Base-by-base conservation (phyloP, 148 eudicot genomes). In the Camellia lanceoleosa region DNA sequence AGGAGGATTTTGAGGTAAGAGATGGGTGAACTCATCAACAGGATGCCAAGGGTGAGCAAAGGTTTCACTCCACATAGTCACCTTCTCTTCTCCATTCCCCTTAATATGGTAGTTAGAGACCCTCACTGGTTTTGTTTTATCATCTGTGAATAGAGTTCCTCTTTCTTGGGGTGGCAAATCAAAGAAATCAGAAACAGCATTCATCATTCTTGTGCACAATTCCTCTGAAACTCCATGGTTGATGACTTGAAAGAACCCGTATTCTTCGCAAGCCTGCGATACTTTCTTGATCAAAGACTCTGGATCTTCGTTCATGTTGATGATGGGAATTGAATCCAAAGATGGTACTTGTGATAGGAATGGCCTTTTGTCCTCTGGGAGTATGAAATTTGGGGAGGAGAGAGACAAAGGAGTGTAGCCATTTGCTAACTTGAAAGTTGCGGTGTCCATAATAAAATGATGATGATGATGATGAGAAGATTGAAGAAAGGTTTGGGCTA, bases 161-260 rank as follows among this genome's bases (percentile, higher is more conserved):
- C 88, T 87, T n/a, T 84, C 85, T 54, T 82, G 80, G 5, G 78
- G 30, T 3, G 87, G 82, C 7, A 81, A 38, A 19, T 82, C 18
- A 51, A 89, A 85, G 61, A 89, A 81, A 3, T 65, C 63, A 18
- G 68, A 78, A 8, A 81, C 77, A 2, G 83, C 84, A 43, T 78
- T 66, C 69, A 89, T 65, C 79, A 87, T 78, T 2, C 58, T 18
- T 0, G 67, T 2, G 74, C 85, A 87, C 38, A 84, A 58, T 7
- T 84, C 78, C 13, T 16, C 38, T 1, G 84, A 65, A n/a, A 89
- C 78, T 1, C 89, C 90, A 68, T 83, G 89, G 71, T 85, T 85
- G 4, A 67, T 83, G 12, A 87, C 55, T 54, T 83, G 87, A 69
- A 87, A 87, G 64, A 85, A 80, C 13, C 89, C 87, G 19, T 68